These are phyloP conservation scores for Picochlorum sp. DNA, from an alignment of 139 green algal species.

Conservation along the genomic window DNA sequence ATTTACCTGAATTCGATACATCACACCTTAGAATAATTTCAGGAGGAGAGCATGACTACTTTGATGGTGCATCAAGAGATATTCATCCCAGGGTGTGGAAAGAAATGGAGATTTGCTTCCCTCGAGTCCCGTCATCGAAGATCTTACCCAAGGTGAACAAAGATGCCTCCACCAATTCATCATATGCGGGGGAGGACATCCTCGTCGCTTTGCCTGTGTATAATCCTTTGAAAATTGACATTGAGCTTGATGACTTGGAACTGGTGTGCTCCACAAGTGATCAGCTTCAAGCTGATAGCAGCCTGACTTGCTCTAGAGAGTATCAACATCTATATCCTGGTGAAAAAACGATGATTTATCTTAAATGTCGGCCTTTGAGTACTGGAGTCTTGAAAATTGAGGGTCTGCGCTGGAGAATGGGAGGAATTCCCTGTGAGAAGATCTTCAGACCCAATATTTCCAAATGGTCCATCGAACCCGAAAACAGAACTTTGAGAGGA, in stretches of 20 bases:
- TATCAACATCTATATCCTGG: constrained; percentile 9
- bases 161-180: constrained; percentile 19
- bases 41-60: constrained; percentile 51
- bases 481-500: background rate
- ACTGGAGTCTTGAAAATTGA: constrained; percentile 52
- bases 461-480: background rate
- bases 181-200: constrained; percentile 61
- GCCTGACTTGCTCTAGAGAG: no score
- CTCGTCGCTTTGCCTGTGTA: constrained; percentile 57
- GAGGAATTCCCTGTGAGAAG: constrained; percentile 35
- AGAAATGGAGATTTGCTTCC: constrained; percentile 37
- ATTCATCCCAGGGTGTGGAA: constrained; percentile 31
- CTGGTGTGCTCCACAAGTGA: constrained; percentile 43
- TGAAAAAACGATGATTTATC: constrained; percentile 38
- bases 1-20: constrained; percentile 29
- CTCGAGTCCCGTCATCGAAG: background rate
- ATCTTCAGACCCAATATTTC: background rate
- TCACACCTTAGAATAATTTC: constrained; percentile 47
- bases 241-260: constrained; percentile 49
- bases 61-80: constrained; percentile 30
- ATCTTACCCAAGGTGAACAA: background rate
- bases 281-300: no score
- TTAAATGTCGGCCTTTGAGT: constrained; percentile 33
- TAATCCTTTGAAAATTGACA: constrained; percentile 68
- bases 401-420: constrained; percentile 55